Conservation (phyloP, 2,329 filamentous ascomycete genomes). For the Bimuria novae-zelandiae region DNA sequence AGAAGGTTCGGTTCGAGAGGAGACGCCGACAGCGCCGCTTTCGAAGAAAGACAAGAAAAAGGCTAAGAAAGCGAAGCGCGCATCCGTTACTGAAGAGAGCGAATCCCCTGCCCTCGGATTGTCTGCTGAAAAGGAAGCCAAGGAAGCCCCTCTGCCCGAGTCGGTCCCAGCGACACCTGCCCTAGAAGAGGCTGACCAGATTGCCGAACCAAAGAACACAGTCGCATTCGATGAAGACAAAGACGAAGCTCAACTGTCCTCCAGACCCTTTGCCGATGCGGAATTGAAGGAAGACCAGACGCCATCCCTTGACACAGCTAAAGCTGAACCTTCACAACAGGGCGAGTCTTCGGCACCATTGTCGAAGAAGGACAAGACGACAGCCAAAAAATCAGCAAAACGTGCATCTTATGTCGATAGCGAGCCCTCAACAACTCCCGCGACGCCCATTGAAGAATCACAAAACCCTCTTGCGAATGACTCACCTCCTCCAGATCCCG, state of each 20-base stretch:
- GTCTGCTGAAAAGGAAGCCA: constrained; percentile 4
- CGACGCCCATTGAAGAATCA: constrained; percentile 8
- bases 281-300: neutral
- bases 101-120: neutral
- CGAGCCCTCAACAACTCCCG: constrained; percentile 9
- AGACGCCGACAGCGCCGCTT: constrained; percentile 11
- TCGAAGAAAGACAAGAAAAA: constrained; percentile 34
- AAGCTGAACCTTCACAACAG: neutral
- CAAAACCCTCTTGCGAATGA: constrained; percentile 7
- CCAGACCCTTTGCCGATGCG: neutral
- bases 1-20: constrained; percentile 3
- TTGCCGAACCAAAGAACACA: neutral
- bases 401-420: constrained; percentile 21
- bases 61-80: constrained; percentile 28
- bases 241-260: neutral
- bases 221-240: neutral
- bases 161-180: neutral
- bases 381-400: constrained; percentile 14
- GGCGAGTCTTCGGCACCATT: constrained; percentile 17
- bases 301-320: neutral
- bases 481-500: neutral
- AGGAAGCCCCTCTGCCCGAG: neutral
- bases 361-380: constrained; percentile 38
- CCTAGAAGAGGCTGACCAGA: neutral
- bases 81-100: constrained; percentile 6